Conservation (phyloP, 352 stramenopile species). For the Phytophthora hybrid region DNA sequence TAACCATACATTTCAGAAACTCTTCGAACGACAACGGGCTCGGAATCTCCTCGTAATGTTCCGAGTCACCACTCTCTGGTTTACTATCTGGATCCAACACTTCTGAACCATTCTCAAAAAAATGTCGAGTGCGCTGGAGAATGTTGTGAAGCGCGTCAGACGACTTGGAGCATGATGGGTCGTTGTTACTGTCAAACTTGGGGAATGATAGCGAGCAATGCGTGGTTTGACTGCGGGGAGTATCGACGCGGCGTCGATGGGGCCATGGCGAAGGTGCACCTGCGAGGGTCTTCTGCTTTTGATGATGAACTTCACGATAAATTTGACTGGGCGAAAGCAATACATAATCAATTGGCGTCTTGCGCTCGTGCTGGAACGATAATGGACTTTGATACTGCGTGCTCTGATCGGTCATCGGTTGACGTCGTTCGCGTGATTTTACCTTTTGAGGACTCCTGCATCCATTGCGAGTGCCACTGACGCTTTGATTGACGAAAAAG, state of each 20-base stretch:
- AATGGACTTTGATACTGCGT: slow-evolving; percentile 30
- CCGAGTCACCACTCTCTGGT: not conserved
- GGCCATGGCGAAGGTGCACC: slow-evolving; percentile 25
- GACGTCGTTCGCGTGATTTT: not conserved
- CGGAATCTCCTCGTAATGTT: slow-evolving; percentile 2
- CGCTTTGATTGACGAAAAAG: not conserved
- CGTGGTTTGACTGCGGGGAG: not conserved
- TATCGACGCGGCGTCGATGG: slow-evolving; percentile 21
- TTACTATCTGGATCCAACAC: not conserved
- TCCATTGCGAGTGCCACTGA: not conserved
- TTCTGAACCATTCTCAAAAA: slow-evolving; percentile 12
- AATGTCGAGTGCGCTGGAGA: slow-evolving; percentile 10
- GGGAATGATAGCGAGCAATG: not conserved
- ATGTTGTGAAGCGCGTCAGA: slow-evolving; percentile 13
- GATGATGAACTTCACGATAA: slow-evolving; percentile 27
- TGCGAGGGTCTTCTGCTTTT: slow-evolving; percentile 11
- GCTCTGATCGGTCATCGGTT: slow-evolving; percentile 10
- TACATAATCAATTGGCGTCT: slow-evolving; percentile 31
- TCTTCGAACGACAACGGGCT: slow-evolving; percentile 15
- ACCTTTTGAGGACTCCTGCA: not conserved
- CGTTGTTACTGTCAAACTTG: not conserved
- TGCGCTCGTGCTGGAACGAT: slow-evolving; percentile 12
- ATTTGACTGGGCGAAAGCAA: slow-evolving; percentile 37
- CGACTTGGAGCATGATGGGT: not conserved
- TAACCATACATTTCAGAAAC: slow-evolving; percentile 25